Evolutionary conservation across 805 yeast genomes (phyloP).

Genomic region (Metschnikowia lochheadii): DNA sequence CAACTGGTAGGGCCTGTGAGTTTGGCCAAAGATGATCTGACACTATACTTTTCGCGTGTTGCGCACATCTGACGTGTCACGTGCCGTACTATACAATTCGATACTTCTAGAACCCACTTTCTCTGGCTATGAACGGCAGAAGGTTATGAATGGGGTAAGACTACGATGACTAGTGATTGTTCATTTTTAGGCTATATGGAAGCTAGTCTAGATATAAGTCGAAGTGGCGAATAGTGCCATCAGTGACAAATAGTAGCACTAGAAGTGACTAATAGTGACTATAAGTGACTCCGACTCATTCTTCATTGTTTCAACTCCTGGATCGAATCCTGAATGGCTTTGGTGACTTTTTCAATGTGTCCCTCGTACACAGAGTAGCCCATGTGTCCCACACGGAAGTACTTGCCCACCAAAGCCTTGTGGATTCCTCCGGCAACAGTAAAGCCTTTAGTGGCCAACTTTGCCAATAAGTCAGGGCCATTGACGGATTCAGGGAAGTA

Average conservation of each 20-base stretch:
- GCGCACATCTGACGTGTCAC: not conserved
- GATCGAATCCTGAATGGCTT: conserved; percentile 30
- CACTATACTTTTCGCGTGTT: not conserved
- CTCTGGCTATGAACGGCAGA: not conserved
- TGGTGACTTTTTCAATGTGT: conserved; percentile 33
- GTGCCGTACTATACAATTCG: not conserved
- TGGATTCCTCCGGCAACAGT: conserved; percentile 89
- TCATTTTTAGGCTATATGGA: not conserved
- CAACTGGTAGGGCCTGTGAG: not conserved
- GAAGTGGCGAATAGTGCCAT: not conserved
- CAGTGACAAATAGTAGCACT: not conserved
- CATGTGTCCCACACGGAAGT: conserved; percentile 96
- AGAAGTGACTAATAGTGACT: not conserved
- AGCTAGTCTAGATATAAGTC: not conserved
- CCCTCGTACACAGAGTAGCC: conserved; percentile 61
- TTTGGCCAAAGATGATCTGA: not conserved
- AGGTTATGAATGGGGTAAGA: not conserved
- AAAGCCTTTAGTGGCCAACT: conserved; percentile 60
- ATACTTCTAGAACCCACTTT: not conserved
- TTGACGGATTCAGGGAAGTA: conserved; percentile 74
- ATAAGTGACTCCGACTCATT: conserved; percentile 6
- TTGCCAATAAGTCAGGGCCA: conserved; percentile 61
- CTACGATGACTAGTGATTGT: not conserved
- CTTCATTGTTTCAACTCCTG: conserved; percentile 12
- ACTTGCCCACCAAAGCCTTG: conserved; percentile 70